A percentile compares a stretch with the other conserved stretches of the same genome.
These are phyloP conservation scores for Fusarium proliferatum DNA, from an alignment of 2,329 filamentous ascomycete species.

Conservation along the genomic window DNA sequence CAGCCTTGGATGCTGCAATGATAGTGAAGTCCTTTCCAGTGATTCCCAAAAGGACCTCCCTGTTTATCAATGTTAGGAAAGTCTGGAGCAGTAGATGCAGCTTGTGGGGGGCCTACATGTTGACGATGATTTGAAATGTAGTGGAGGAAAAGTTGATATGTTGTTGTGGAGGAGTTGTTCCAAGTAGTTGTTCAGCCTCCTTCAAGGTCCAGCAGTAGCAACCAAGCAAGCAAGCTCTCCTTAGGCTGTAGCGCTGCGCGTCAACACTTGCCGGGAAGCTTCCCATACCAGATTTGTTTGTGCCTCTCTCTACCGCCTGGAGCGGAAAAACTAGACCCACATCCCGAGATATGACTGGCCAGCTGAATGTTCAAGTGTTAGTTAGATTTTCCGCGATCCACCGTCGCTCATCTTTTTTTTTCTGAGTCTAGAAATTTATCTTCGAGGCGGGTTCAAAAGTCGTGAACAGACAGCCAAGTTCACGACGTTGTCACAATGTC, in stretches of 20 bases:
- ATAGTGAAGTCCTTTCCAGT: constrained; percentile 99
- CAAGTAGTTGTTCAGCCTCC: constrained; percentile 38
- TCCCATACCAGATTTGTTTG: constrained; percentile 36
- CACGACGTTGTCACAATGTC: constrained; percentile 71
- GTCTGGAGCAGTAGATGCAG: constrained; percentile 22
- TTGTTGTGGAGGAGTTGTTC: constrained; percentile 34
- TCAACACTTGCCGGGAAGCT: constrained; percentile 46
- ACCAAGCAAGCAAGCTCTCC: constrained; percentile 44
- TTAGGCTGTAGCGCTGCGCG: constrained; percentile 55
- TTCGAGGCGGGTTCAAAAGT: constrained; percentile 46
- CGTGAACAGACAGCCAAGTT: constrained; percentile 43
- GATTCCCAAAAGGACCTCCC: constrained; percentile 98
- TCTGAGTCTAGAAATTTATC: constrained; percentile 45
- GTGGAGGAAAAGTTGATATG: constrained; percentile 24
- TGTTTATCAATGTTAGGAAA: constrained; percentile 52
- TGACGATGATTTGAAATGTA: constrained; percentile 35
- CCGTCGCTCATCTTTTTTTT: constrained; percentile 56
- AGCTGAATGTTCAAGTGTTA: neutral
- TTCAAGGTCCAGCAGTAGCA: constrained; percentile 40
- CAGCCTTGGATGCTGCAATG: constrained; percentile 96
- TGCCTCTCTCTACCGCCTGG: constrained; percentile 50
- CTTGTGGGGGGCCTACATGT: constrained; percentile 38
- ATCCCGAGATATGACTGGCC: constrained; percentile 40
- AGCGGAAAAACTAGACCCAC: constrained; percentile 49
- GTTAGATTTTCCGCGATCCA: constrained; percentile 42